Percentiles rank a stretch among this genome's conserved stretches.
These are phyloP conservation scores for Microsporum canis DNA, from an alignment of 2,329 filamentous ascomycete genomes.

Conservation along the genomic window DNA sequence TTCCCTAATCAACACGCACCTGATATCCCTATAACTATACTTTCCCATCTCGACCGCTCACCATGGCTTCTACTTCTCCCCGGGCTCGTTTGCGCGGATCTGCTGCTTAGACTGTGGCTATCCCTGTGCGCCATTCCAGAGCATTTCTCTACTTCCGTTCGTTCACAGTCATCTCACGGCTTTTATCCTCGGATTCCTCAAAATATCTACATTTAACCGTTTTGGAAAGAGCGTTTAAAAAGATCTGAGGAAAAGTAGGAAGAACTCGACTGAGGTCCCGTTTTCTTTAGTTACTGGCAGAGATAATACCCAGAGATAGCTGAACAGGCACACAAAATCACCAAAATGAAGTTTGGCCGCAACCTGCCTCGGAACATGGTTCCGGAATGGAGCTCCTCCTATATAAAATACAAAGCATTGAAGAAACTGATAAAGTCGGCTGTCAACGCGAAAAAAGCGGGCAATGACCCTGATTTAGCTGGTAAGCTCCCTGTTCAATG, in stretches of 20 bases:
- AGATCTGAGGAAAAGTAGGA: no score
- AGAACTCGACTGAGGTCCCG: neutral
- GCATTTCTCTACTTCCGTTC: neutral
- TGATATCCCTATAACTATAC: neutral
- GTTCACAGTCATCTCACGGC: neutral
- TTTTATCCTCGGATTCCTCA: neutral
- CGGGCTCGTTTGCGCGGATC: neutral
- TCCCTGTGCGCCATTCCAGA: neutral
- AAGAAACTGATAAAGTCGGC: conserved; percentile 88
- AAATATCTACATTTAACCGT: neutral
- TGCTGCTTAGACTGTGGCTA: neutral
- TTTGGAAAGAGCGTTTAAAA: neutral
- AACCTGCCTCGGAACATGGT: conserved; percentile 41
- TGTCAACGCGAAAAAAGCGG: conserved; percentile 55
- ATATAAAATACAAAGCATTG: conserved; percentile 47
- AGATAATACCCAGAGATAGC: neutral
- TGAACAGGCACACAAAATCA: neutral
- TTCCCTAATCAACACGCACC: neutral
- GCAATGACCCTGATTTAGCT: conserved; percentile 74
- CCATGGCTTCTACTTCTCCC: neutral
- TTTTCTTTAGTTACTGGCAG: neutral
- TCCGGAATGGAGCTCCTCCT: conserved; percentile 40
- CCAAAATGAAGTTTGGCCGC: conserved; percentile 41
- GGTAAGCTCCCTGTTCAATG: conserved; percentile 49
- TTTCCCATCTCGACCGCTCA: neutral